Base-by-base conservation (phyloP, 2,329 filamentous ascomycete genomes). In the Fusarium mexicanum region DNA sequence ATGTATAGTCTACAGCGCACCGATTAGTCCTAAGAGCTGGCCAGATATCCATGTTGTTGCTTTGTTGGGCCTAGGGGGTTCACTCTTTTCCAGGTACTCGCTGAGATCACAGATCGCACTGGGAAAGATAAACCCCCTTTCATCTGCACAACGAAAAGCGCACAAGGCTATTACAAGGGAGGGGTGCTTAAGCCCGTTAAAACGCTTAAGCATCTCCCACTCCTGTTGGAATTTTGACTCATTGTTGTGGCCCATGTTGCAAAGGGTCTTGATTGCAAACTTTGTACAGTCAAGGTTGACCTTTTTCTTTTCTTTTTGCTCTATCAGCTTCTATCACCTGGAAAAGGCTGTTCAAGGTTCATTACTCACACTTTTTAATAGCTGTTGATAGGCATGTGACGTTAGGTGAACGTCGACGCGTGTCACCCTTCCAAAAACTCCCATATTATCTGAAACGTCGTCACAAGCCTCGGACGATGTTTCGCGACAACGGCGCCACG, bases 391-490 rank as follows among this genome's bases (percentile, higher is more conserved):
- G 24, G 8, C 13, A 47, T 47, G 44, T 29, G 44, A 14, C 9
- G 24, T 47, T 1, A 9, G 24, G 5, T 47, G 24, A 2, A 47
- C 22, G 0, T 29, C 24, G 12, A 29, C 18, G 4, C 13, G 26
- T 29, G 13, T 47, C 13, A 26, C 43, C 18, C 10, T 10, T 20
- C 43, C 24, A 46, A 26, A 26, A 46, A 12, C 24, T 26, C 24
- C 24, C 24, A 10, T 9, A 13, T 46, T 26, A 6, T 26, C 17
- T 46, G 24, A 10, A 9, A 13, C 43, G 0, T 20, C 43, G 11
- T 9, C 8, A 9, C 24, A 1, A 8, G 24, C 3, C 5, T 46
- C 43, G 0, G 11, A 26, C 17, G 0, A 16, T 13, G 12, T 20
- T 46, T 46, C 17, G 43, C 24, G 24, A 4, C 17, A 14, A 11